Conservation (phyloP, 306 rosid genomes). For the Pyrus communis region DNA sequence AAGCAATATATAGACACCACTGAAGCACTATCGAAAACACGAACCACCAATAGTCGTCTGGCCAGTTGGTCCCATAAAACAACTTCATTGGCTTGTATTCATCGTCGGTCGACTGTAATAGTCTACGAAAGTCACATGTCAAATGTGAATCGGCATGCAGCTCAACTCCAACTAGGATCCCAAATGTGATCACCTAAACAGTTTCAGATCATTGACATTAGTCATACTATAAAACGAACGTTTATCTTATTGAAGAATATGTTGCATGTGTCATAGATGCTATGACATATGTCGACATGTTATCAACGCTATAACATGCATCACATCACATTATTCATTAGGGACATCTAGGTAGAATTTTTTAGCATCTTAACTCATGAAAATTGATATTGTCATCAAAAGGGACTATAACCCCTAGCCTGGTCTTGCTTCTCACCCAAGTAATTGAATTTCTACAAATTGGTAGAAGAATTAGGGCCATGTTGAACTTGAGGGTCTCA, state of each 20-base stretch:
- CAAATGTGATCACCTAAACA: slow-evolving; percentile 61
- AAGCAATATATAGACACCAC: no score
- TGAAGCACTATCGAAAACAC: slow-evolving; percentile 6
- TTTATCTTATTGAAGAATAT: no score
- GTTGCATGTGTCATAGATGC: no score
- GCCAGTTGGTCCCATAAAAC: slow-evolving; percentile 50
- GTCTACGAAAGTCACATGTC: slow-evolving; percentile 78
- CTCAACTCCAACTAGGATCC: slow-evolving; percentile 64
- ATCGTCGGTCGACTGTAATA: slow-evolving; percentile 44
- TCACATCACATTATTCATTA: not conserved
- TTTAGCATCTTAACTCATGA: slow-evolving; percentile 47
- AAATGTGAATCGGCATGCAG: slow-evolving; percentile 63
- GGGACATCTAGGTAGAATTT: not conserved
- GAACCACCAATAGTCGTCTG: slow-evolving; percentile 85
- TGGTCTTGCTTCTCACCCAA: slow-evolving; percentile 72
- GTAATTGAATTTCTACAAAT: slow-evolving; percentile 86
- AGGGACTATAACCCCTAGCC: slow-evolving; percentile 54
- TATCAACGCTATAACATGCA: no score
- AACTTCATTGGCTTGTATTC: slow-evolving; percentile 57
- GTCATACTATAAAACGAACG: not conserved
- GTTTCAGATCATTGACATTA: fast-evolving
- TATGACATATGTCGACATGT: no score
- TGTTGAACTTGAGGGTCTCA: slow-evolving; percentile 82
- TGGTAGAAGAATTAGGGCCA: slow-evolving; percentile 76
- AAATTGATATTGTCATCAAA: slow-evolving; percentile 87